Conservation (phyloP, 2,329 filamentous ascomycete genomes). For the Chaetomiaceae sp. region DNA sequence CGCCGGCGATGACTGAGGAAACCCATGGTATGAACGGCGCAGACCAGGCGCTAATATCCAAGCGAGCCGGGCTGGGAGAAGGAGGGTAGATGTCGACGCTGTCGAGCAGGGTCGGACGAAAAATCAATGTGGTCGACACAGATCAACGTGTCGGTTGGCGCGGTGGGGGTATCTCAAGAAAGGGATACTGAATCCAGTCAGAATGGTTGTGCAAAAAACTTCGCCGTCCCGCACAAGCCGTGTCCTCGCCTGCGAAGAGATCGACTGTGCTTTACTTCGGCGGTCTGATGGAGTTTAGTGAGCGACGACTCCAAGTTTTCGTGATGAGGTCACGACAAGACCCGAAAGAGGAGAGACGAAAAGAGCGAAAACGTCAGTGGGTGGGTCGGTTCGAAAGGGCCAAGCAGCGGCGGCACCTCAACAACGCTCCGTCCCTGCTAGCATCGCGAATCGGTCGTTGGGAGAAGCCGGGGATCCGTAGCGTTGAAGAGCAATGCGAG, state of each 20-base stretch:
- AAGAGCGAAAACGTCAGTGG: conserved; percentile 12
- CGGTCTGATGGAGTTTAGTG: too few relatives aligned
- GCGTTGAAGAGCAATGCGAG: conserved; percentile 8
- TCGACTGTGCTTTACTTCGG: conserved; percentile 26
- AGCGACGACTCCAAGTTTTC: conserved; percentile 12
- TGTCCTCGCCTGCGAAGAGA: conserved; percentile 31
- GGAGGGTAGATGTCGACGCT: conserved; percentile 19
- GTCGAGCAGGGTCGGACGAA: conserved; percentile 20
- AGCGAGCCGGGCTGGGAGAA: conserved; percentile 10
- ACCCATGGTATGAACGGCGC: conserved; percentile 48
- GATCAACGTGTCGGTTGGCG: conserved; percentile 18
- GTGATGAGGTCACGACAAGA: conserved; percentile 7
- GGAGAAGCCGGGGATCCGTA: conserved; percentile 8
- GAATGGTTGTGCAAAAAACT: conserved; percentile 21
- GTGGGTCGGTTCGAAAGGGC: conserved; percentile 13
- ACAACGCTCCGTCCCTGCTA: conserved; percentile 10
- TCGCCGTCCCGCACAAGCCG: conserved; percentile 29
- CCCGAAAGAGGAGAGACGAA: conserved; percentile 5
- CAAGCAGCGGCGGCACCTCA: conserved; percentile 15
- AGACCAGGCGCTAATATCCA: conserved; percentile 13
- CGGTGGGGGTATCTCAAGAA: conserved; percentile 18
- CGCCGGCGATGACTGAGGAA: conserved; percentile 59
- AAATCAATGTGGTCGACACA: conserved; percentile 17
- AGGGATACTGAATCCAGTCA: conserved; percentile 5
- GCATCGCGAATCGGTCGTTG: conserved; percentile 17